Conservation (phyloP, 2,329 filamentous ascomycete species). For the Mycogone perniciosa region DNA sequence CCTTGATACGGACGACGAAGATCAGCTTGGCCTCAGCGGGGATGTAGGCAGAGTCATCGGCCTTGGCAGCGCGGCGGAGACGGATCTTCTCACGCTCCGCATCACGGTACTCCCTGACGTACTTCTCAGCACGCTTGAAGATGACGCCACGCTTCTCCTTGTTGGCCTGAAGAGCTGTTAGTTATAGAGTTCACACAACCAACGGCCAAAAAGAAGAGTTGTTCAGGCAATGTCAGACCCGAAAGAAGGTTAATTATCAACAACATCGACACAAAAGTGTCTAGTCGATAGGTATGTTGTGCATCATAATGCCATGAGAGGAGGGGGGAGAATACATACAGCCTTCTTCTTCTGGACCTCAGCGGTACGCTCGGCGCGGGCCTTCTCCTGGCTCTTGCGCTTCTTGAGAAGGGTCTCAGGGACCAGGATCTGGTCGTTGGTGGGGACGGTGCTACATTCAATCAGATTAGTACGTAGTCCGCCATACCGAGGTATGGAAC, state of each 20-base stretch:
- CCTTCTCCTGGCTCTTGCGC: slow-evolving; percentile 99
- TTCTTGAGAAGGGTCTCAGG: slow-evolving; percentile 99
- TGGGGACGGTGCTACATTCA: slow-evolving; percentile 72
- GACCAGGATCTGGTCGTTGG: slow-evolving; percentile 91
- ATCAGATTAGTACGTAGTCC: slow-evolving; percentile 76
- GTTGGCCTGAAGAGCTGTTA: slow-evolving; percentile 61
- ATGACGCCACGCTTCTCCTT: slow-evolving; percentile 98
- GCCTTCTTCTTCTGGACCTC: slow-evolving; percentile 82
- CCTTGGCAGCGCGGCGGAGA: slow-evolving; percentile 81
- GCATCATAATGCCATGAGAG: slow-evolving; percentile 64
- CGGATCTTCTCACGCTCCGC: slow-evolving; percentile 98
- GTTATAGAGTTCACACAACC: slow-evolving; percentile 28
- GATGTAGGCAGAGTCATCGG: slow-evolving; percentile 89
- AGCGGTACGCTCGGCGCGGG: slow-evolving; percentile 78
- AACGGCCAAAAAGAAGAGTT: slow-evolving; percentile 17
- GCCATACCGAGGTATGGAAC: slow-evolving; percentile 56
- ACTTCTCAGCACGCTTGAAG: slow-evolving; percentile 99
- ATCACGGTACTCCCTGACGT: slow-evolving; percentile 99
- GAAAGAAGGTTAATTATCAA: slow-evolving; percentile 99
- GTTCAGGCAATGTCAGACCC: slow-evolving; percentile 69
- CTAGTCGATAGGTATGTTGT: slow-evolving; percentile 89
- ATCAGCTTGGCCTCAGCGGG: slow-evolving; percentile 92
- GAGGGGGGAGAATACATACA: slow-evolving; percentile 56
- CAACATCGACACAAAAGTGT: slow-evolving; percentile 80
- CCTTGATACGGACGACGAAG: slow-evolving; percentile 99